Evolutionary conservation across 164 flowering plant genomes (phyloP).

Genomic region (Piper longum): DNA sequence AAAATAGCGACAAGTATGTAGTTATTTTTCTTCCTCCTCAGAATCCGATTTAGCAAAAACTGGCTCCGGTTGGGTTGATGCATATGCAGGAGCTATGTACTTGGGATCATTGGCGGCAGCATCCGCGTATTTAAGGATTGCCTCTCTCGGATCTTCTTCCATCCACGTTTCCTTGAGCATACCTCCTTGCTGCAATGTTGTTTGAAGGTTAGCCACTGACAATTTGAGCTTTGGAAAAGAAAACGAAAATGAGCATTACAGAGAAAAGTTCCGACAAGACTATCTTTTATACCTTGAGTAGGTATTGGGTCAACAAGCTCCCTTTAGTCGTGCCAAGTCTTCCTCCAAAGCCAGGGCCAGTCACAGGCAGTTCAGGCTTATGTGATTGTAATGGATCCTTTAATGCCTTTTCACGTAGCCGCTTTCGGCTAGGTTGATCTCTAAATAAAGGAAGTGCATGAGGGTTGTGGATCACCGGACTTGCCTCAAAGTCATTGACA

Average conservation of each 20-base stretch:
- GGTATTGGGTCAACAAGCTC: slow-evolving; percentile 89
- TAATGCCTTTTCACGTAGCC: slow-evolving; percentile 79
- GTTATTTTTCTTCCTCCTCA: slow-evolving; percentile 64
- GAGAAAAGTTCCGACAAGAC: not conserved
- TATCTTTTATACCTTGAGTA: slow-evolving; percentile 55
- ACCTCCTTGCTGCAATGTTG: slow-evolving; percentile 80
- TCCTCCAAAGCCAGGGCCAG: slow-evolving; percentile 95
- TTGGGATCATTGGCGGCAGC: slow-evolving; percentile 92
- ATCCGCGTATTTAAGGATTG: slow-evolving; percentile 89
- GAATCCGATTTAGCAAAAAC: slow-evolving; percentile 86
- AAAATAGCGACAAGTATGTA: not conserved
- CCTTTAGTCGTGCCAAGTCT: slow-evolving; percentile 83
- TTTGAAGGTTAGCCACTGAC: not conserved
- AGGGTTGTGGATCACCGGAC: slow-evolving; percentile 87
- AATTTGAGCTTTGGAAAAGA: not conserved
- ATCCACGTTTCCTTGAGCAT: slow-evolving; percentile 98
- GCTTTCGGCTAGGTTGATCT: slow-evolving; percentile 95
- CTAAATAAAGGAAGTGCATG: slow-evolving; percentile 94
- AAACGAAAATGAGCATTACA: too few species aligned
- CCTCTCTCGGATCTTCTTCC: slow-evolving; percentile 99
- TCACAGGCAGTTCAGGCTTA: slow-evolving; percentile 88
- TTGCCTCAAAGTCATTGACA: slow-evolving; percentile 74
- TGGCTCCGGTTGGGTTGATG: slow-evolving; percentile 79
- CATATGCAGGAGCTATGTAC: slow-evolving; percentile 93
- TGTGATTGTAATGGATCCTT: slow-evolving; percentile 92